A percentile compares a stretch with the other conserved stretches of the same genome.
These are phyloP conservation scores for Chaetothyriales sp. DNA, from an alignment of 2,329 filamentous ascomycete species.

Conservation along the genomic window DNA sequence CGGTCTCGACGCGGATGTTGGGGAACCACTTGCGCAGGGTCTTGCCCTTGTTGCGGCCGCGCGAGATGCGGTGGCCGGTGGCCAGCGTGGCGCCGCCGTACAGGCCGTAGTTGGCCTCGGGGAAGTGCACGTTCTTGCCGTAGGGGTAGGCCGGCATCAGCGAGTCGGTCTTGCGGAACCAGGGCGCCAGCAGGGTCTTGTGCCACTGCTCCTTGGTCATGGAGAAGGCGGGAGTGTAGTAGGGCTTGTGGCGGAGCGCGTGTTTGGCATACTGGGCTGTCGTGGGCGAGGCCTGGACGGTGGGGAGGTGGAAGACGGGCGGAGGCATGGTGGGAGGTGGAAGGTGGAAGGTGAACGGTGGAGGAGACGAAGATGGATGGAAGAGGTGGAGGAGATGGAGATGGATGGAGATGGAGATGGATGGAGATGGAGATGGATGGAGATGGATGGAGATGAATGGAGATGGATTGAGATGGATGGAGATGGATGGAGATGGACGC, in stretches of 20 bases:
- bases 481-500: too few relatives aligned
- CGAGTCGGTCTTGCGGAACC: constrained; percentile 12
- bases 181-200: constrained; percentile 8
- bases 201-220: constrained; percentile 10
- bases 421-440: neutral
- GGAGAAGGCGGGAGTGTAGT: neutral
- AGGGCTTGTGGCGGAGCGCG: neutral
- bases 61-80: constrained; percentile 38
- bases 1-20: constrained; percentile 35
- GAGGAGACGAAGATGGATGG: neutral
- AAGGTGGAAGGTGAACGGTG: neutral
- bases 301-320: constrained; percentile 3
- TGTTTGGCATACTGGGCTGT: constrained; percentile 12
- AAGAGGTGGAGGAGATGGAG: neutral
- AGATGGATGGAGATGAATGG: neutral
- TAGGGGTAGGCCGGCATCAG: constrained; percentile 35
- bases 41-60: constrained; percentile 36
- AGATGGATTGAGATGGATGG: too few relatives aligned
- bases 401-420: neutral
- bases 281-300: constrained; percentile 13
- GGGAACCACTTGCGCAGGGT: constrained; percentile 37
- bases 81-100: constrained; percentile 34
- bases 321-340: neutral
- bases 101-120: constrained; percentile 35
- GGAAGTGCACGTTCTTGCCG: constrained; percentile 30